These are phyloP conservation scores for Neopestalotiopsis sp. DNA, from an alignment of 2,329 filamentous ascomycete species.

Conservation along the genomic window DNA sequence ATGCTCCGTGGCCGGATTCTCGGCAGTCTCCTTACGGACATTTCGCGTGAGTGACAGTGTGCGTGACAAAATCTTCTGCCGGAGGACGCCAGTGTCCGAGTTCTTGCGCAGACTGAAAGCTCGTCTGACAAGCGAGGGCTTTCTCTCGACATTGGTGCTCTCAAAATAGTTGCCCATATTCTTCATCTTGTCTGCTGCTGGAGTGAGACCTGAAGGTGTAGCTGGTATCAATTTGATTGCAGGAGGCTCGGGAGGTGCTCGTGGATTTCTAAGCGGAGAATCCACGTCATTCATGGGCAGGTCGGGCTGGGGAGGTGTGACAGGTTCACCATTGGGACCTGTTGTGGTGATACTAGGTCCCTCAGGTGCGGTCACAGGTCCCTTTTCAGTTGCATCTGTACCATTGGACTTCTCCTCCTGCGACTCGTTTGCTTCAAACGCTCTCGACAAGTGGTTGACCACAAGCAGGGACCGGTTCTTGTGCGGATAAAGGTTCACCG, in stretches of 20 bases:
- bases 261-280: constrained; percentile 66
- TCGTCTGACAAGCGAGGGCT: constrained; percentile 58
- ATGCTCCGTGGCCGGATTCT: constrained; percentile 31
- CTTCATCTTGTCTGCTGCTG: constrained; percentile 55
- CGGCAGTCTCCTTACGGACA: constrained; percentile 35
- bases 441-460: constrained; percentile 60
- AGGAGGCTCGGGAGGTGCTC: constrained; percentile 59
- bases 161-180: constrained; percentile 61
- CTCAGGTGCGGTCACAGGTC: constrained; percentile 27
- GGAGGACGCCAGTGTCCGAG: constrained; percentile 49
- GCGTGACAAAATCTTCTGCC: constrained; percentile 51
- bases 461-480: constrained; percentile 68
- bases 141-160: constrained; percentile 42
- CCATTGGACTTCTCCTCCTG: constrained; percentile 29
- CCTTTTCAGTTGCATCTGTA: constrained; percentile 22
- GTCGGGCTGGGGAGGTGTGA: constrained; percentile 57
- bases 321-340: constrained; percentile 45
- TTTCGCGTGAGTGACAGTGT: constrained; percentile 59
- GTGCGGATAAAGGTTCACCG: constrained; percentile 66
- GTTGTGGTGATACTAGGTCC: constrained; percentile 45
- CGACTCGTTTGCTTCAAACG: constrained; percentile 49
- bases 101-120: constrained; percentile 57
- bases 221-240: constrained; percentile 66
- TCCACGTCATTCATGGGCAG: constrained; percentile 60
- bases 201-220: constrained; percentile 64